phyloP scores from a whole-genome alignment of 1,284 basidiomycete genomes.

The Veloporphyrellus conicus region DNA sequence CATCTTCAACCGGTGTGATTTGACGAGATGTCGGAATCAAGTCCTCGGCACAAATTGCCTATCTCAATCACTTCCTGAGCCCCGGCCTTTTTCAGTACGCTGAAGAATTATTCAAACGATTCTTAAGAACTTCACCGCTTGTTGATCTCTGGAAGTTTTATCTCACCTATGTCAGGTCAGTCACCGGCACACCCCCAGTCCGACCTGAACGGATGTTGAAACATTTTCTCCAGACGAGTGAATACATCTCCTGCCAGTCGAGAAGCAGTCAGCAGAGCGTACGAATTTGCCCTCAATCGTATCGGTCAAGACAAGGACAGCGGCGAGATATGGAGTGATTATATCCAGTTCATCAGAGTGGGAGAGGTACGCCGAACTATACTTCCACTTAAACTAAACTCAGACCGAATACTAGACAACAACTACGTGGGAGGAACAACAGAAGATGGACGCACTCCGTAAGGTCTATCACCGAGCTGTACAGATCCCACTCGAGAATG shows the following conservation, averaged over 20 bases:
- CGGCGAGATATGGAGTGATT: conserved; percentile 71
- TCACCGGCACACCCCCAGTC: conserved; percentile 15
- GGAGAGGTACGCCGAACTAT: conserved; percentile 57
- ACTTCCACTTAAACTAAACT: conserved; percentile 7
- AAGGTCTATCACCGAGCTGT: conserved; percentile 93
- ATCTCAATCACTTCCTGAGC: conserved; percentile 75
- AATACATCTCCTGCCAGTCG: conserved; percentile 58
- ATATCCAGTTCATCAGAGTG: conserved; percentile 81
- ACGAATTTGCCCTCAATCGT: conserved; percentile 89
- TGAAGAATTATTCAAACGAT: conserved; percentile 76
- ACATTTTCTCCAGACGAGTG: conserved; percentile 41
- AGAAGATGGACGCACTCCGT: conserved; percentile 90
- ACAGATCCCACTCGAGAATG: conserved; percentile 88
- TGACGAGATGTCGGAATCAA: conserved; percentile 35
- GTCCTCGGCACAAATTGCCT: conserved; percentile 75
- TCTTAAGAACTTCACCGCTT: conserved; percentile 75
- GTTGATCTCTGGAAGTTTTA: conserved; percentile 88
- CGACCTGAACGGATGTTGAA: conserved; percentile 11
- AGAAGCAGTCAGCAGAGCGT: conserved; percentile 80
- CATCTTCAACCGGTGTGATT: conserved; percentile 22
- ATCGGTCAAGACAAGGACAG: conserved; percentile 84
- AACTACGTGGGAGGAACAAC: conserved; percentile 92
- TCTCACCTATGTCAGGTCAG: conserved; percentile 75
- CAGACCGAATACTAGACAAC: conserved; percentile 43
- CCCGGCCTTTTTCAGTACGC: conserved; percentile 64